Percentiles rank a stretch among this genome's conserved stretches.
These are phyloP conservation scores for Xylaria cubensis DNA, from an alignment of 495 filamentous ascomycete species.

Conservation along the genomic window DNA sequence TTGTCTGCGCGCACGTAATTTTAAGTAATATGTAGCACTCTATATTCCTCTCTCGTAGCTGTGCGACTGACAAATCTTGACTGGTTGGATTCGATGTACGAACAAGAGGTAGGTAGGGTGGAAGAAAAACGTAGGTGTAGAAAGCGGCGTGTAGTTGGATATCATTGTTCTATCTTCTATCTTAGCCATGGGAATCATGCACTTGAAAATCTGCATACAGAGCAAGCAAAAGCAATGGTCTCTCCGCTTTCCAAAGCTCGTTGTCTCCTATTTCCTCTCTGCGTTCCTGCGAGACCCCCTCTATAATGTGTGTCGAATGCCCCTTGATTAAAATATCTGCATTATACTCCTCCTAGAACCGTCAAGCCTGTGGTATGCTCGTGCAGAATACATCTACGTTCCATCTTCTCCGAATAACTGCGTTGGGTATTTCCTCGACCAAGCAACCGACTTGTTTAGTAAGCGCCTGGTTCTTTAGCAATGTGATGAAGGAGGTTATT, in stretches of 20 bases:
- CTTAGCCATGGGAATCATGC: conserved; percentile 17
- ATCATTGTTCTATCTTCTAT: conserved; percentile 17
- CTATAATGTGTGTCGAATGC: conserved; percentile 4
- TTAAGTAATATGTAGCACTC: not conserved
- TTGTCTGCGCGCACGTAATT: too few species aligned
- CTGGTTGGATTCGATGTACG: not conserved
- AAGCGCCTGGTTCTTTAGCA: not conserved
- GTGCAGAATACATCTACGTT: not conserved
- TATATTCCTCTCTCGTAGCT: not conserved
- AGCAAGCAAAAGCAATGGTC: conserved; percentile 19
- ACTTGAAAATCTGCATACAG: conserved; percentile 6
- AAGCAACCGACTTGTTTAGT: not conserved
- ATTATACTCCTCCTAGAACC: not conserved
- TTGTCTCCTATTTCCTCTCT: conserved; percentile 6
- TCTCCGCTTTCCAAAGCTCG: conserved; percentile 27
- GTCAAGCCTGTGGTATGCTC: not conserved
- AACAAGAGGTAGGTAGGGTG: not conserved
- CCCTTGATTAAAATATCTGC: not conserved
- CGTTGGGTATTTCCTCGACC: not conserved
- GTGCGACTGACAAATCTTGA: not conserved
- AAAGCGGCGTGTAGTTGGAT: conserved; percentile 7
- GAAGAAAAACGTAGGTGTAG: not conserved
- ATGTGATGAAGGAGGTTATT: not conserved
- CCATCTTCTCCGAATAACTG: not conserved
- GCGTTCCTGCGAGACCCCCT: not conserved